phyloP scores from a whole-genome alignment of 805 yeast genomes.

The Cyberlindnera mrakii region DNA sequence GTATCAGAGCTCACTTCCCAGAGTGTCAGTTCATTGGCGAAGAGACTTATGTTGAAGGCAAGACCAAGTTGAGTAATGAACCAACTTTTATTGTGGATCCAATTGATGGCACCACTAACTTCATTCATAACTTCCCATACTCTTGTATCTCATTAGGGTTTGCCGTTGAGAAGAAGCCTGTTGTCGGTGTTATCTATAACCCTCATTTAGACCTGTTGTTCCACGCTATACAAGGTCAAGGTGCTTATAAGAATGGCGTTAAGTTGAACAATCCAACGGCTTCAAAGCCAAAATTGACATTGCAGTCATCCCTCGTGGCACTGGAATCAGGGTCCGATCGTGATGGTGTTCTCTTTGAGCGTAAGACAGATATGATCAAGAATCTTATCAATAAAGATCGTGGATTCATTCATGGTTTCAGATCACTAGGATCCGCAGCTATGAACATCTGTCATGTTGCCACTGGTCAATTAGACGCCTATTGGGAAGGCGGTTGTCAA shows the following conservation, averaged over 20 bases:
- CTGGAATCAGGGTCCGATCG: constrained; percentile 61
- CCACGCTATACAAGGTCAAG: constrained; percentile 49
- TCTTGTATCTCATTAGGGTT: constrained; percentile 59
- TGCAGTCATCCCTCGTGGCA: constrained; percentile 50
- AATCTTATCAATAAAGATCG: constrained; percentile 42
- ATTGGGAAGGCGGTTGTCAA: constrained; percentile 69
- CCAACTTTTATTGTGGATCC: constrained; percentile 66
- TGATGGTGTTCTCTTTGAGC: constrained; percentile 41
- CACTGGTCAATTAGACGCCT: constrained; percentile 50
- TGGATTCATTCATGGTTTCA: constrained; percentile 55
- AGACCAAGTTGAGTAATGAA: constrained; percentile 37
- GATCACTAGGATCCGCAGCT: constrained; percentile 61
- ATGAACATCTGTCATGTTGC: constrained; percentile 55
- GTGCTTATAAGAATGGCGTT: constrained; percentile 45
- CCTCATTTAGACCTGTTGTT: constrained; percentile 50
- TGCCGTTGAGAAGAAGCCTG: constrained; percentile 40
- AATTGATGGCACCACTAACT: constrained; percentile 62
- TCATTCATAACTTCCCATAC: constrained; percentile 56
- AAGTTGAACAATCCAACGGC: constrained; percentile 24
- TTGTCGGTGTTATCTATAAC: constrained; percentile 62
- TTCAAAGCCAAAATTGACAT: constrained; percentile 30
- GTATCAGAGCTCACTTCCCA: constrained; percentile 38
- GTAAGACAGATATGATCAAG: constrained; percentile 42
- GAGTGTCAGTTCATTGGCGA: constrained; percentile 53
- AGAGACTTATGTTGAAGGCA: constrained; percentile 48